Evolutionary conservation across 257 asterid species (phyloP), one percentile per base, ranked within the genome.

Genomic region (Penstemon newberryi): DNA sequence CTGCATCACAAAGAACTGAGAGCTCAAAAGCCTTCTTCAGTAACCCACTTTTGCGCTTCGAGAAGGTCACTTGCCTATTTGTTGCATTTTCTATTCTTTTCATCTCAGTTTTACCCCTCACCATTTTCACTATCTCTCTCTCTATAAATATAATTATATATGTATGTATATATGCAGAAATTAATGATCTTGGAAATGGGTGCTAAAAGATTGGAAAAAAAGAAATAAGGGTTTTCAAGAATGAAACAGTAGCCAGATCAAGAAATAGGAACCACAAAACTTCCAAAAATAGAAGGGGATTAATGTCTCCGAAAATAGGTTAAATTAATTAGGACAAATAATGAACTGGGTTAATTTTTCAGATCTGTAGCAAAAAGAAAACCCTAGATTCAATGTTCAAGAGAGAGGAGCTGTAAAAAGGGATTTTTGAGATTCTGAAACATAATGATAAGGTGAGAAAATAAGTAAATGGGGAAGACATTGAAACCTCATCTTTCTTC

Each of bases 1-100:
- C 33, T 25, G 33, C 33, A 25, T 25, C 33, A 25, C 33, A 25
- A 25, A 25, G 33, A 25, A 25, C 33, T 25, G 33, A 25, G 33
- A 25, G 33, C 33, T 25, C 87, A 74, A 77, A 85, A 8, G 90
- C 90, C 67, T 85, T 85, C 80, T 86, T 86, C 46, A 86, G 73
- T 5, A 86, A 83, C 54, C 92, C 92, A 64, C 86, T 82, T 76
- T 89, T 76, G 18, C 89, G 69, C 85, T 86, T 86, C 0, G 89
- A 85, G 72, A 85, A 85, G 0, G 88, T 85, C 46, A 85, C 91
- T 63, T 83, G 91, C 49, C 91, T 71, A n/a, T 79, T 85, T 6
- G 85, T 83, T 15, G 80, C 70, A 65, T 85, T 85, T 57, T 85
- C 88, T 5, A 85, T 81, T 72, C 88, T 81, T 70, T 81, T 85